Conservation (phyloP, 1,284 basidiomycete genomes). For the Hypsizygus ulmarius region DNA sequence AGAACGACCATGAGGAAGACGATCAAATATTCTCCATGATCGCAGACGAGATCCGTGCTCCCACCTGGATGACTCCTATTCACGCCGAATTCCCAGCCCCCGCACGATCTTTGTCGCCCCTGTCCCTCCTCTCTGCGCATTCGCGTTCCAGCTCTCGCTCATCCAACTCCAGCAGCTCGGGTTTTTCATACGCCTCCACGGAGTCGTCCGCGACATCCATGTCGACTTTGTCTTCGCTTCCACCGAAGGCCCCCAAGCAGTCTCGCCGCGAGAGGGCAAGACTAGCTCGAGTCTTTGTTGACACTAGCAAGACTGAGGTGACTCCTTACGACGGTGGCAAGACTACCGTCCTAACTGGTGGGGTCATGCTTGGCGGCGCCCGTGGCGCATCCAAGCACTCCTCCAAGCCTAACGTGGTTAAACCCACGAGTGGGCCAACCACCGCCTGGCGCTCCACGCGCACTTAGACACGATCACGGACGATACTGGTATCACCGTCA, state of each 20-base stretch:
- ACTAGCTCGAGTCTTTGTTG: slow-evolving; percentile 66
- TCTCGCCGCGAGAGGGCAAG: slow-evolving; percentile 67
- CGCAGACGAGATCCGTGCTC: slow-evolving; percentile 62
- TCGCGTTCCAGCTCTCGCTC: slow-evolving; percentile 76
- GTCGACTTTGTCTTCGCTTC: slow-evolving; percentile 29
- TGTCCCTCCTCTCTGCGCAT: slow-evolving; percentile 57
- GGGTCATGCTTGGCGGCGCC: slow-evolving; percentile 74
- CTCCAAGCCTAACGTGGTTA: slow-evolving; percentile 20
- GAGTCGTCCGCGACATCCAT: slow-evolving; percentile 43
- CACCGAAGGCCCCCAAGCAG: slow-evolving; percentile 41
- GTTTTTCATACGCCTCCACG: slow-evolving; percentile 54
- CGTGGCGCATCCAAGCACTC: slow-evolving; percentile 22
- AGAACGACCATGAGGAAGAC: slow-evolving; percentile 64
- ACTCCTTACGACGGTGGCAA: slow-evolving; percentile 83
- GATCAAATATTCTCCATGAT: slow-evolving; percentile 72
- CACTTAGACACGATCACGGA: slow-evolving; percentile 26
- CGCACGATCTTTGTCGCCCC: slow-evolving; percentile 52
- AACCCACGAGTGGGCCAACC: slow-evolving; percentile 23
- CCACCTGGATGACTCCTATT: slow-evolving; percentile 66
- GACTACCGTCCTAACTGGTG: slow-evolving; percentile 79
- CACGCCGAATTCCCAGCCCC: slow-evolving; percentile 53
- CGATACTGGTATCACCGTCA: slow-evolving; percentile 19
- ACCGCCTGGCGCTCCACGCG: slow-evolving; percentile 50
- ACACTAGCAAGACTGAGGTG: slow-evolving; percentile 68
- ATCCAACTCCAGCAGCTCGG: slow-evolving; percentile 60